phyloP scores from a whole-genome alignment of 257 asterid genomes.

The Solanum arcanum region DNA sequence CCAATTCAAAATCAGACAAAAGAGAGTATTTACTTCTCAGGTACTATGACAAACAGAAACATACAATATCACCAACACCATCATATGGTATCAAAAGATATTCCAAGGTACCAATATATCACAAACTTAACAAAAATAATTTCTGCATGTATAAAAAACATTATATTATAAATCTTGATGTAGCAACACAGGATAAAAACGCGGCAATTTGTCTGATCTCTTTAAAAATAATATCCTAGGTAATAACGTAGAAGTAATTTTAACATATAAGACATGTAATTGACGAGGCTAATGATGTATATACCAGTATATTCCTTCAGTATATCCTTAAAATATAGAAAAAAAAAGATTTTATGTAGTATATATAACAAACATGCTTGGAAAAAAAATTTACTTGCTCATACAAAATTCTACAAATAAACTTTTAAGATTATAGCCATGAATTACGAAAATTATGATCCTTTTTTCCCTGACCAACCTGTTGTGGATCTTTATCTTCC shows the following conservation, averaged over 20 bases:
- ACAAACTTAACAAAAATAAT: not conserved
- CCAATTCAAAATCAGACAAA: not conserved
- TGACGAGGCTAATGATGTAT: not conserved
- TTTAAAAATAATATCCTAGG: not conserved
- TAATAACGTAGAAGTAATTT: not conserved
- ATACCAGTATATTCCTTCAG: not conserved
- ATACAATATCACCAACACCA: not conserved
- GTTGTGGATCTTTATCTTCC: slow-evolving; percentile 72
- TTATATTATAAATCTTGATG: not conserved
- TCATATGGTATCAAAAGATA: not conserved
- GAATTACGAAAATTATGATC: slow-evolving; percentile 56
- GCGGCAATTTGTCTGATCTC: not conserved
- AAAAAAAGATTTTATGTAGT: not conserved
- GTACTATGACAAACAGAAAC: not conserved
- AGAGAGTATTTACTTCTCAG: not conserved
- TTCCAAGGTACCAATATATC: not conserved
- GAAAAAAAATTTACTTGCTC: not conserved
- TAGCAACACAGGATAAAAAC: not conserved
- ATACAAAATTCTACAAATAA: not conserved
- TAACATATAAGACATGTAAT: not conserved
- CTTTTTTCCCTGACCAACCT: slow-evolving; percentile 55
- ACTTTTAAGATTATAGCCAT: not conserved
- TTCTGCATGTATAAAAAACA: not conserved
- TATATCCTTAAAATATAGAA: not conserved
- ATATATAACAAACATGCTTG: not conserved